Evolutionary conservation across 2,329 filamentous ascomycete species (phyloP), one percentile per base, ranked within the genome.

Genomic region (Fusarium oligoseptatum): DNA sequence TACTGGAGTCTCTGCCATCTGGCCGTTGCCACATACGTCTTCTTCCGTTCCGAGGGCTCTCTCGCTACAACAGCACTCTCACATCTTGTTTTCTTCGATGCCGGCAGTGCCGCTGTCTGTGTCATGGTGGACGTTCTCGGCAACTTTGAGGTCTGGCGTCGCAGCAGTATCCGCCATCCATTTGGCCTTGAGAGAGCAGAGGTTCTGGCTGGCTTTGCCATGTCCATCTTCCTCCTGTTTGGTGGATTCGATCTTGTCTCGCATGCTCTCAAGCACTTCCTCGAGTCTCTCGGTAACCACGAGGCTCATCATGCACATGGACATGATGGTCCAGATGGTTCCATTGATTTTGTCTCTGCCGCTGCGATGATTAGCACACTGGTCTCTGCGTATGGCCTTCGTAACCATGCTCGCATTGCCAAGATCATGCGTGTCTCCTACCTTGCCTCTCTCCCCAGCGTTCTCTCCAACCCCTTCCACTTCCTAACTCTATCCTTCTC

Each of bases 111-210:
- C 6, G 92, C 95, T 57, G 90, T 98, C 6, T 98, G 96, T 82
- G 95, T 98, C 4, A 92, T 91, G 14, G 96, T 98, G 56, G 97
- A 99, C 80, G 94, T 98, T 2, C 90, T 98, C 57, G 92, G 94
- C 61, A 99, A 99, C 82, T 99, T 99, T 79, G 97, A 99, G 81
- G 95, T 98, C 45, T 99, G 97, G 97, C 94, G 95, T 74, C 91
- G 96, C 56, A 96, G 94, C 77, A 97, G 93, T 76, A 93, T 99
- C 77, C 92, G 95, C 27, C 95, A 99, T 83, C 97, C 97, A 0
- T 99, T 99, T 80, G 95, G 93, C 4, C 89, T 99, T 27, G 95
- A 98, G 84, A 91, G 97, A 64, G 94, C 94, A 68, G 97, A 99
- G 83, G 96, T 99, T 6, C 90, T 99, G 17, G 95, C 95, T 39